phyloP scores from a whole-genome alignment of 2,329 filamentous ascomycete genomes.

The Fusarium tricinctum region DNA sequence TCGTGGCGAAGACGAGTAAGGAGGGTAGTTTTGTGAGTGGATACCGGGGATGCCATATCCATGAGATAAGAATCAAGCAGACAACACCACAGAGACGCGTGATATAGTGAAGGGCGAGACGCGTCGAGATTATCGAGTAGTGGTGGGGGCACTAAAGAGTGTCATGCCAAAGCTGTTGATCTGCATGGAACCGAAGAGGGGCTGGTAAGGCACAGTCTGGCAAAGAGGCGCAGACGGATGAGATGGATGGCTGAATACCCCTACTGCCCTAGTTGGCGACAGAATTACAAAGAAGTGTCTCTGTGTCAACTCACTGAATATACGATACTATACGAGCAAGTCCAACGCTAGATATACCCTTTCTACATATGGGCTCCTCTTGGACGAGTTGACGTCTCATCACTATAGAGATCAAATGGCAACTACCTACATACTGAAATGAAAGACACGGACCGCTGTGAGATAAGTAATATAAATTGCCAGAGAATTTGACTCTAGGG shows the following conservation, averaged over 20 bases:
- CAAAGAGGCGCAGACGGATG: conserved; percentile 11
- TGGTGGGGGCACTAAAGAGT: conserved; percentile 26
- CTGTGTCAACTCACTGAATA: conserved; percentile 4
- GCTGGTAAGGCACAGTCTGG: conserved; percentile 3
- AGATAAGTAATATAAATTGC: no score
- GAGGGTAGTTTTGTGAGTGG: conserved; percentile 30
- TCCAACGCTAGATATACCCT: background rate
- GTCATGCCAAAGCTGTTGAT: conserved; percentile 22
- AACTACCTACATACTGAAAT: background rate
- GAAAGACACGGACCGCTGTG: no score
- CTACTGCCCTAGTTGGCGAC: conserved; percentile 2
- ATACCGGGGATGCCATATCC: conserved; percentile 24
- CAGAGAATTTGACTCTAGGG: background rate
- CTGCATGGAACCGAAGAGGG: conserved; percentile 39
- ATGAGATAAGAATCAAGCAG: conserved; percentile 22
- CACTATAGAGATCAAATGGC: background rate
- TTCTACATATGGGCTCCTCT: background rate
- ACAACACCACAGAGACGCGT: conserved; percentile 48
- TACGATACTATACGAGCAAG: conserved; percentile 4
- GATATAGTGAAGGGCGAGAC: conserved; percentile 41
- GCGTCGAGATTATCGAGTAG: conserved; percentile 27
- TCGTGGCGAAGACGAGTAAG: conserved; percentile 38
- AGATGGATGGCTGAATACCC: conserved; percentile 45
- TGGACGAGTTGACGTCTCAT: conserved; percentile 1
- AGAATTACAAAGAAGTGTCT: conserved; percentile 12